Evolutionary conservation across 1,284 basidiomycete species (phyloP), one percentile per base, ranked within the genome.

Genomic region (Heterobasidion annosum): DNA sequence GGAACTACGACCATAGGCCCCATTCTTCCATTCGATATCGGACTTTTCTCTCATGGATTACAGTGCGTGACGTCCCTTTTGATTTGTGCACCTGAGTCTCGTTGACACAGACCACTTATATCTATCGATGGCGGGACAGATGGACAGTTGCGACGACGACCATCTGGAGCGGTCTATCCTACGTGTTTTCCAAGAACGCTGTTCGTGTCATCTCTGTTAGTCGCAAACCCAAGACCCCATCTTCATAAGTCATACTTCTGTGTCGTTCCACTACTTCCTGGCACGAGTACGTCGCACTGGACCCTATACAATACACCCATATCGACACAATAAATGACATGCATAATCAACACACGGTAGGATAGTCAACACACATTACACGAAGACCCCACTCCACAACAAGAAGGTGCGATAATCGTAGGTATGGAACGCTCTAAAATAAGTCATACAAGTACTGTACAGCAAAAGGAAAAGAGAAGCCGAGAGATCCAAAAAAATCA

Each of bases 121-220:
- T 43, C 57, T 42, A 32, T 48, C 15, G 18, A 37, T 25, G 25
- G 4, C 25, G 25, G 25, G 5, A 43, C 54, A 97, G 94, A 67
- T 89, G 80, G 78, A 75, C 86, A 1, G 93, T 97, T 0, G 93
- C 88, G 0, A 79, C 79, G 2, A 98, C 96, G 3, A 98, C 96
- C 0, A 74, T 98, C 33, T 92, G 87, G 85, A 96, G 93, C 61
- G 96, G 96, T 1, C 63, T 94, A 50, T 93, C 92, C 25, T 98
- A 98, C 64, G 64, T 96, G 1, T 90, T 91, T 61, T 81, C 80
- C 8, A 82, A 81, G 58, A 73, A 85, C 53, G 87, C 85, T 0
- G 82, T 91, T 32, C 58, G 54, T 35, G 51, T 61, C 8, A 19
- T 61, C 16, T 10, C 45, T 16, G 25, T 15, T n/a, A 40, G 10